These are phyloP conservation scores for Eucalyptus curtisii DNA, from an alignment of 345 rosid genomes.

Conservation along the genomic window DNA sequence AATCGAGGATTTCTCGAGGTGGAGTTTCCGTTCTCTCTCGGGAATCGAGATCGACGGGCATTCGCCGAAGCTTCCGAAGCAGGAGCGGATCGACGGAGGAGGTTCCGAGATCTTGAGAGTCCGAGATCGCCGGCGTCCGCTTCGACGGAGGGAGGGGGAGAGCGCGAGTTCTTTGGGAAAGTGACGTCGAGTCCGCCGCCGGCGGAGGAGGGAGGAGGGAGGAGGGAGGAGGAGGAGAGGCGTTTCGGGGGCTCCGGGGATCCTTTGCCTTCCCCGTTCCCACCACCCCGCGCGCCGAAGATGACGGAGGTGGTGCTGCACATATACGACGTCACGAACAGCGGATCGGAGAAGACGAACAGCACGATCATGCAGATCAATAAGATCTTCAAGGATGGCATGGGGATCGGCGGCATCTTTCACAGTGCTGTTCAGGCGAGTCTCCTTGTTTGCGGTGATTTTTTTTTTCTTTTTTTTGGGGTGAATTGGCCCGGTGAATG, in stretches of 20 bases:
- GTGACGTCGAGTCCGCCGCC: not conserved
- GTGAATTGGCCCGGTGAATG: not conserved
- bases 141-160: not conserved
- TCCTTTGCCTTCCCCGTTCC: not conserved
- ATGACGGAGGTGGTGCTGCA: slow-evolving; percentile 81
- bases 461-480: not conserved
- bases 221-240: not conserved
- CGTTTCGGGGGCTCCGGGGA: not conserved
- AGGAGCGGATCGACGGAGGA: not conserved
- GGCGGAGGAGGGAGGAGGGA: not conserved
- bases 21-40: not conserved
- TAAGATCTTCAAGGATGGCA: slow-evolving; percentile 87
- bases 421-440: slow-evolving; percentile 94
- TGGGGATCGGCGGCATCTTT: slow-evolving; percentile 96
- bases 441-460: not conserved
- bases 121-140: not conserved
- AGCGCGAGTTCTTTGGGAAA: not conserved
- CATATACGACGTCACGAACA: slow-evolving; percentile 87
- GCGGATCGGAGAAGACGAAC: slow-evolving; percentile 96
- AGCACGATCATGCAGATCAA: slow-evolving; percentile 84
- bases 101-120: not conserved
- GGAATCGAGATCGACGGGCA: not conserved
- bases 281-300: not conserved
- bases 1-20: not conserved
- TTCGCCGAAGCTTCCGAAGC: not conserved